These are phyloP conservation scores for Jimgerdemannia lactiflua DNA, from an alignment of 192 early-diverging fungal species.

Conservation along the genomic window DNA sequence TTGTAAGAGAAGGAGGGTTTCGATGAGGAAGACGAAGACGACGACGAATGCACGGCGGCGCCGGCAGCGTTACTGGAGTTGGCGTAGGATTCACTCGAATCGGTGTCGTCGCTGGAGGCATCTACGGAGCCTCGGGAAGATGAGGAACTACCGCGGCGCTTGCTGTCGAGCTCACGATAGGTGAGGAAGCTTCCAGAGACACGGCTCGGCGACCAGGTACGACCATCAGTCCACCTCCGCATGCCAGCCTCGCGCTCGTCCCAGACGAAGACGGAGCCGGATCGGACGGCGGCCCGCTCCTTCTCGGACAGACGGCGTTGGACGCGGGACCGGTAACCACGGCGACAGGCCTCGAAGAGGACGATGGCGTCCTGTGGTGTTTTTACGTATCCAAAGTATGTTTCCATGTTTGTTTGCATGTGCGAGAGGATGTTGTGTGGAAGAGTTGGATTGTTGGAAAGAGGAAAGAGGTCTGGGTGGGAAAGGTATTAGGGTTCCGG, in stretches of 20 bases:
- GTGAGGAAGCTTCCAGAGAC: conserved; percentile 88
- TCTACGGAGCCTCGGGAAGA: conserved; percentile 27
- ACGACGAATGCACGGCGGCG: conserved; percentile 1
- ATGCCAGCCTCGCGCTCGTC: conserved; percentile 91
- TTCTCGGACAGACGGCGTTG: conserved; percentile 80
- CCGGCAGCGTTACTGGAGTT: conserved; percentile 11
- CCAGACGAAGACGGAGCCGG: conserved; percentile 89
- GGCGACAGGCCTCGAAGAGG: conserved; percentile 86
- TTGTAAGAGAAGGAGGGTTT: conserved; percentile 52
- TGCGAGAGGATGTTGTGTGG: background rate
- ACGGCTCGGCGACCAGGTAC: conserved; percentile 84
- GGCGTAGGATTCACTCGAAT: conserved; percentile 9
- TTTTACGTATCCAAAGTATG: conserved; percentile 82
- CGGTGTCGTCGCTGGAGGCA: conserved; percentile 25
- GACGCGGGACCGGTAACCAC: conserved; percentile 69
- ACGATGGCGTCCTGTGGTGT: conserved; percentile 85
- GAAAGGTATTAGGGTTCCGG: too few species aligned
- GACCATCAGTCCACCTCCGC: conserved; percentile 91
- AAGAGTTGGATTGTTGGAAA: background rate
- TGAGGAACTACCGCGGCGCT: conserved; percentile 48
- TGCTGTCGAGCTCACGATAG: conserved; percentile 80
- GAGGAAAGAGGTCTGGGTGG: too few species aligned
- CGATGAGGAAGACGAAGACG: background rate
- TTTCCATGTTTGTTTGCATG: conserved; percentile 53
- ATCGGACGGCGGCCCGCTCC: conserved; percentile 76